Evolutionary conservation across 2,329 filamentous ascomycete genomes (phyloP).

Genomic region (Ramichloridium luteum): DNA sequence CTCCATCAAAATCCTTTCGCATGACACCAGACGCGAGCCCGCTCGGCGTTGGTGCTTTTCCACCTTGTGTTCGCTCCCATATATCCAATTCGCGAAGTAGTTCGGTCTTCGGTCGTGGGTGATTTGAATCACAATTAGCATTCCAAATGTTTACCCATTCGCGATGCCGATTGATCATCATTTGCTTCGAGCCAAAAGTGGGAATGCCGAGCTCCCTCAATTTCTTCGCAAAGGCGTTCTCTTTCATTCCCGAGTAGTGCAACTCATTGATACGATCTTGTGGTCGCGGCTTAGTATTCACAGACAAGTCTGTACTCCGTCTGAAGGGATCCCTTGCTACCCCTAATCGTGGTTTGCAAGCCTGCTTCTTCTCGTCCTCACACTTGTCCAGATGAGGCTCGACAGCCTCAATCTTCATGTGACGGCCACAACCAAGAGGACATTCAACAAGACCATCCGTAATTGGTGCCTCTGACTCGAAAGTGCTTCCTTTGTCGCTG

Average conservation of each 20-base stretch:
- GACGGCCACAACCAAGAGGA: slow-evolving; percentile 60
- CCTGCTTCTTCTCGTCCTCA: slow-evolving; percentile 29
- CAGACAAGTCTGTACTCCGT: not conserved
- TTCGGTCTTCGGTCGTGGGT: slow-evolving; percentile 57
- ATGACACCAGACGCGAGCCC: slow-evolving; percentile 44
- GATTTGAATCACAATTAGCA: slow-evolving; percentile 79
- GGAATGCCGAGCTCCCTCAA: slow-evolving; percentile 69
- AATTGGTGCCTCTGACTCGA: slow-evolving; percentile 20
- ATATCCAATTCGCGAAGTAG: slow-evolving; percentile 66
- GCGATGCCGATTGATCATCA: slow-evolving; percentile 68
- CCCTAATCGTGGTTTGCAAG: too few species aligned
- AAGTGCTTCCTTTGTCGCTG: slow-evolving; percentile 31
- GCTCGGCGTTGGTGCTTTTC: slow-evolving; percentile 36
- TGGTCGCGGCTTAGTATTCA: slow-evolving; percentile 19
- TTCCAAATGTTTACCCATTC: slow-evolving; percentile 97
- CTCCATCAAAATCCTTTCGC: slow-evolving; percentile 78
- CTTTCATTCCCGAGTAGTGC: slow-evolving; percentile 80
- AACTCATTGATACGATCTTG: slow-evolving; percentile 62
- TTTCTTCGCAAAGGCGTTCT: slow-evolving; percentile 66
- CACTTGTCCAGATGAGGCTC: slow-evolving; percentile 69
- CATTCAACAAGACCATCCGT: slow-evolving; percentile 72
- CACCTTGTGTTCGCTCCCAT: slow-evolving; percentile 78
- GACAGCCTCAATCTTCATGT: slow-evolving; percentile 70
- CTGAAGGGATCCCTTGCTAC: too few species aligned
- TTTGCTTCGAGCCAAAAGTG: slow-evolving; percentile 50